Conservation (phyloP, 2,329 filamentous ascomycete species). For the Phoma sp. region DNA sequence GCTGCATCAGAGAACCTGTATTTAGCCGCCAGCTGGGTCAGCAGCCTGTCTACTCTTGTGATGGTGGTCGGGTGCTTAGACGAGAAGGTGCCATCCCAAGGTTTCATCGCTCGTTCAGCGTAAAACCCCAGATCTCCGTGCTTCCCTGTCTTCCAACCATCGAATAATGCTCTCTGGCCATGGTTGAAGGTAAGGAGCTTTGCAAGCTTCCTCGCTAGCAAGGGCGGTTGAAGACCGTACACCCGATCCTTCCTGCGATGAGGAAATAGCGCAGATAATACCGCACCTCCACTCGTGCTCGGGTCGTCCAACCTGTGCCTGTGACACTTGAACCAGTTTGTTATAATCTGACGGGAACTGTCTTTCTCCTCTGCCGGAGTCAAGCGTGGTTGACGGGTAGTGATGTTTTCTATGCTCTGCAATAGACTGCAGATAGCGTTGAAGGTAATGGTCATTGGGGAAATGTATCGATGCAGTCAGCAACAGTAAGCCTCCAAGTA, state of each 20-base stretch:
- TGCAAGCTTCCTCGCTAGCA: constrained; percentile 70
- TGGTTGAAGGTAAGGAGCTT: constrained; percentile 69
- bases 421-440: constrained; percentile 75
- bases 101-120: constrained; percentile 67
- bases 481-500: not conserved
- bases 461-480: not conserved
- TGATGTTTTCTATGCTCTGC: constrained; percentile 65
- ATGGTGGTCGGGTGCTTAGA: constrained; percentile 58
- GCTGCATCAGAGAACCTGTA: constrained; percentile 73
- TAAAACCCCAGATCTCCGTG: constrained; percentile 74
- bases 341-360: constrained; percentile 50
- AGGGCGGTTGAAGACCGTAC: constrained; percentile 69
- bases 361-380: constrained; percentile 40
- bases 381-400: constrained; percentile 49
- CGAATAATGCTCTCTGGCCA: constrained; percentile 66
- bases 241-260: constrained; percentile 78
- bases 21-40: constrained; percentile 70
- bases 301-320: constrained; percentile 62
- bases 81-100: constrained; percentile 57
- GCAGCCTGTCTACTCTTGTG: constrained; percentile 72
- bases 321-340: constrained; percentile 73
- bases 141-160: constrained; percentile 65
- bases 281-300: constrained; percentile 63
- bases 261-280: constrained; percentile 78
- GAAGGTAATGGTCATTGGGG: constrained; percentile 70